phyloP scores from a whole-genome alignment of 257 asterid genomes.

The Linaria vulgaris region DNA sequence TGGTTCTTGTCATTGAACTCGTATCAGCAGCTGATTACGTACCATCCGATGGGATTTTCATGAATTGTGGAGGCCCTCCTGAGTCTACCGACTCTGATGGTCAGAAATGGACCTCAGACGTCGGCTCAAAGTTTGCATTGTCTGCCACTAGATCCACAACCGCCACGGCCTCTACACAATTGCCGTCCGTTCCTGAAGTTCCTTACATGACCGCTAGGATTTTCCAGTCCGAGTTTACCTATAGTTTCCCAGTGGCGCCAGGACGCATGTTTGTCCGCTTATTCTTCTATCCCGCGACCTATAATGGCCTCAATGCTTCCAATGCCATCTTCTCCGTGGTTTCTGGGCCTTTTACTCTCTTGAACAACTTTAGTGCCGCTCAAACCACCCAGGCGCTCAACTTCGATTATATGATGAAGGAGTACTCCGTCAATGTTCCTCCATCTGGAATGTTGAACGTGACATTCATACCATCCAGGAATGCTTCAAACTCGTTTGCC shows the following conservation, averaged over 20 bases:
- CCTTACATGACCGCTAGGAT: too few relatives aligned
- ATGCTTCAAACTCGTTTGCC: conserved; percentile 51
- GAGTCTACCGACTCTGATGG: conserved; percentile 61
- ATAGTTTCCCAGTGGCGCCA: conserved; percentile 73
- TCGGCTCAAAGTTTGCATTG: conserved; percentile 61
- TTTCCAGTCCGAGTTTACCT: conserved; percentile 76
- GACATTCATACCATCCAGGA: conserved; percentile 59
- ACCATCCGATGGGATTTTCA: conserved; percentile 67
- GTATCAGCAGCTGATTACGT: conserved; percentile 50
- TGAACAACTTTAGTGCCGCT: conserved; percentile 74
- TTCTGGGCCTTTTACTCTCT: conserved; percentile 52
- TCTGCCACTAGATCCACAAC: conserved; percentile 45
- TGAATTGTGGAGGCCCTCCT: conserved; percentile 83
- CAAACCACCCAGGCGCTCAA: conserved; percentile 62
- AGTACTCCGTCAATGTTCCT: conserved; percentile 64
- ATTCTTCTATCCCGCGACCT: conserved; percentile 77
- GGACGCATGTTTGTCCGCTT: conserved; percentile 79
- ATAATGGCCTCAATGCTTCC: conserved; percentile 50
- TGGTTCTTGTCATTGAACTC: conserved; percentile 24
- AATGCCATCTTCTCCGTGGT: conserved; percentile 62
- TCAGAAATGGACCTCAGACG: conserved; percentile 74
- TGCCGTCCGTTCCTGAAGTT: conserved; percentile 74
- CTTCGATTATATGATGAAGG: conserved; percentile 66
- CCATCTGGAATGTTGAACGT: conserved; percentile 40
- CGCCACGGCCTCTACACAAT: conserved; percentile 58